Conservation (phyloP, 805 yeast species). For the Hagleromyces aurorensis region DNA sequence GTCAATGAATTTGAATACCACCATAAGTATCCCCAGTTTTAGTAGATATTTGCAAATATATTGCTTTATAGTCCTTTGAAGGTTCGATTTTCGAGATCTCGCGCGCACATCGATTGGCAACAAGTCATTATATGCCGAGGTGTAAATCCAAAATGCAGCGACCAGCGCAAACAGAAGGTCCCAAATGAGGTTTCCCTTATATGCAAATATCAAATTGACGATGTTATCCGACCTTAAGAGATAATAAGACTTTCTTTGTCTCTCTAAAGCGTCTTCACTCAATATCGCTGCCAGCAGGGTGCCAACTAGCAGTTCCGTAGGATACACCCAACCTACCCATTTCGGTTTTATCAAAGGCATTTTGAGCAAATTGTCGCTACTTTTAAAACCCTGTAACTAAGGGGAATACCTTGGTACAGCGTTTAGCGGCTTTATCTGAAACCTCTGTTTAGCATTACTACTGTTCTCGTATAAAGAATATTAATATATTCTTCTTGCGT, state of each 20-base stretch:
- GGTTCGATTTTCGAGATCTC: neutral
- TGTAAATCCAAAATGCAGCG: constrained; percentile 14
- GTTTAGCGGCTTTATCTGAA: no score
- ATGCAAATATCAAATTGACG: constrained; percentile 32
- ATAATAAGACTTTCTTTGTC: constrained; percentile 16
- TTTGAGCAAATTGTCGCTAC: no score
- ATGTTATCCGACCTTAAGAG: constrained; percentile 23
- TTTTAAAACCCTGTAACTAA: no score
- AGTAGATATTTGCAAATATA: constrained; percentile 22
- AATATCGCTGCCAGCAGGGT: constrained; percentile 12
- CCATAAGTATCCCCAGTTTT: constrained; percentile 18
- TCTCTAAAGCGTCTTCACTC: constrained; percentile 13
- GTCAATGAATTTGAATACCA: constrained; percentile 29
- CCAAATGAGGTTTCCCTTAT: constrained; percentile 30
- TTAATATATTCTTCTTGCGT: no score
- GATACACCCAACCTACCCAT: constrained; percentile 11
- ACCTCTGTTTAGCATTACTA: no score
- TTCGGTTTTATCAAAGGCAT: constrained; percentile 3
- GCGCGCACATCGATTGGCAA: constrained; percentile 12
- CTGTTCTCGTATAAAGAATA: no score
- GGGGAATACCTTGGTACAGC: no score
- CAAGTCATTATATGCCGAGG: constrained; percentile 5
- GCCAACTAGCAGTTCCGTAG: constrained; percentile 15
- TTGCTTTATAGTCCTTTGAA: constrained; percentile 10
- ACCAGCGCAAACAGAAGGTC: constrained; percentile 18